Percentiles rank a stretch among this genome's conserved stretches.
Evolutionary conservation across 2,329 filamentous ascomycete species (phyloP).

Genomic region (Colletotrichum sp.): DNA sequence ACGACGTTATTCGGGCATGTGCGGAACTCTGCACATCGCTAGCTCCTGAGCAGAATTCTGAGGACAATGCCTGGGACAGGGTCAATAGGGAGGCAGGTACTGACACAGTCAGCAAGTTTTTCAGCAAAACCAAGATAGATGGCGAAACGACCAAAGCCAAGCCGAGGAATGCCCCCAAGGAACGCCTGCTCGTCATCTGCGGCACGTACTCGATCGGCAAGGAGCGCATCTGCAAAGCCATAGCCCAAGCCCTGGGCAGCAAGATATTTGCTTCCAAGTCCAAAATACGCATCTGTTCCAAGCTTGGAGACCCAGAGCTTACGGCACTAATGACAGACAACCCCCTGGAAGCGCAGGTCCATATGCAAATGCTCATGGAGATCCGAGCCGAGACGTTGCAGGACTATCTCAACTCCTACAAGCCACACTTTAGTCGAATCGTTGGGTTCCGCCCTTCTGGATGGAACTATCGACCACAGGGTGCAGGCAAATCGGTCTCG

Average conservation of each 20-base stretch:
- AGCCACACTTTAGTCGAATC: conserved; percentile 81
- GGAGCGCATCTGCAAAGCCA: conserved; percentile 91
- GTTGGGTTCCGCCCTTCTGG: conserved; percentile 92
- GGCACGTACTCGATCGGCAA: conserved; percentile 99
- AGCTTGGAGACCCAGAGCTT: conserved; percentile 86
- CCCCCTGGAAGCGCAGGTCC: conserved; percentile 87
- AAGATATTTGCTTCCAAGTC: conserved; percentile 87
- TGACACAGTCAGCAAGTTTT: conserved; percentile 58
- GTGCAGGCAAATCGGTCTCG: conserved; percentile 52
- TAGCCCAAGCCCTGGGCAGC: conserved; percentile 81
- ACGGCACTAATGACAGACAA: conserved; percentile 77
- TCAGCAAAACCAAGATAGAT: conserved; percentile 40
- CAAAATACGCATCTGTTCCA: conserved; percentile 85
- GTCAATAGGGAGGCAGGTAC: conserved; percentile 45
- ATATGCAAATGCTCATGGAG: conserved; percentile 97
- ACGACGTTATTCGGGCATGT: conserved; percentile 85
- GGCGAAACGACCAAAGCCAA: conserved; percentile 32
- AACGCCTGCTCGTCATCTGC: conserved; percentile 86
- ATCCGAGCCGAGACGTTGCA: conserved; percentile 89
- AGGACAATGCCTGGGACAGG: conserved; percentile 52
- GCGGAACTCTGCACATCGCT: conserved; percentile 85
- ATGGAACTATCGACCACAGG: conserved; percentile 87
- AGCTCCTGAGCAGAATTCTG: conserved; percentile 64
- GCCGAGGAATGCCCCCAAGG: conserved; percentile 28
- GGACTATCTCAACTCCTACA: conserved; percentile 83